Base-by-base conservation (phyloP, 495 filamentous ascomycete genomes). In the Cercophora scortea region DNA sequence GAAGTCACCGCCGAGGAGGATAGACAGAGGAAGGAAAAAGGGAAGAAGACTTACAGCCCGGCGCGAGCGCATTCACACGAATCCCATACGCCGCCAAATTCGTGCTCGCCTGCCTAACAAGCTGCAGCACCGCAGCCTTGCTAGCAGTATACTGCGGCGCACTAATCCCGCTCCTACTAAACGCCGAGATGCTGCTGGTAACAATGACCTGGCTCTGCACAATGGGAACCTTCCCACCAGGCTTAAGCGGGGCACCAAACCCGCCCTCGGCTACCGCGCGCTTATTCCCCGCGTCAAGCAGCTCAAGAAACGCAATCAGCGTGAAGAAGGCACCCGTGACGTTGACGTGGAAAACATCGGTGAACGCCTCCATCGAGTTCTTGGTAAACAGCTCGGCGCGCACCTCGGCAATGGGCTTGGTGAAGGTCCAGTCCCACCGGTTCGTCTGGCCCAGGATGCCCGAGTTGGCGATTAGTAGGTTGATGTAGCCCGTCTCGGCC, bases 271-370 rank as follows among this genome's bases (percentile, higher is more conserved):
- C 49, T 54, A 82, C 63, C 25, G 72, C 67, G 0, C 53, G 49
- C 64, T 76, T 73, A 61, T 87, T 87, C 6, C 82, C 83, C 8
- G 69, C 71, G n/a, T 84, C 79, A 6, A 88, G 72, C n/a, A 88
- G 64, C 3, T 76, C 76, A 32, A 87, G 53, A 54, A 88, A 87
- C 0, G 84, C 83, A 0, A 83, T 61, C 5, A 80, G 74, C 6
- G 80, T 83, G 58, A 79, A 85, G 55, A 79, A 84, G 0, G 79
- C 73, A 0, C 75, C 81, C 0, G 81, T 79, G 1, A 78, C 73
- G 56, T 87, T 87, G 8, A 84, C 75, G 18, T 79, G 63, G 55
- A 80, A 71, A 5, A 74, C 76, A 0, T 68, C 55, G 7, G 69
- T 76, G 66, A 82, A 85, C 2, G 76, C 78, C 4, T 71, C 68